Evolutionary conservation across 208 protist species (phyloP), one percentile per base, ranked within the genome.

Genomic region (Trypanosoma theileri): DNA sequence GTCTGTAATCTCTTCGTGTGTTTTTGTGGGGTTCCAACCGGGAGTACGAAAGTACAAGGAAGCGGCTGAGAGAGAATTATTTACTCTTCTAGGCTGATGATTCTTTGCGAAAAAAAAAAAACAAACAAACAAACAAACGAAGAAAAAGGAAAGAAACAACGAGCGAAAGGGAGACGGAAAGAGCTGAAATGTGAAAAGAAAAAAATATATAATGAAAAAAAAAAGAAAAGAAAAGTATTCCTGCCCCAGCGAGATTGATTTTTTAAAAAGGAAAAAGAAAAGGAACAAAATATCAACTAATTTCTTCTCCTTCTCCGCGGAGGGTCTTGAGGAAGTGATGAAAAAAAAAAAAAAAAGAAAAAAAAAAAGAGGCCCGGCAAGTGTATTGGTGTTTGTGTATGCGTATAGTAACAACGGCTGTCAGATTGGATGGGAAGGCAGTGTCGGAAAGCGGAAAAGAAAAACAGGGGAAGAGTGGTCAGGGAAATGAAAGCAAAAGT

Each of bases 341-440:
- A 11, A 42, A 42, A 44, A 44, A 42, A 59, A 59, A 59, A 59
- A 59, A 59, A 41, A 44, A 17, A 44, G 28, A 42, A 59, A 44
- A 13, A 44, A 24, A 8, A 42, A 19, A 44, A 44, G 16, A 48
- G 11, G 10, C 16, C 11, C 10, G 2, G 11, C 16, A 48, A n/a
- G 44, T 17, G 44, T 48, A 59, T 48, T 48, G 10, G 16, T 48
- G 44, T 48, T 48, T 48, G 44, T 48, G 9, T 48, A 17, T 48
- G 44, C 44, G 44, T 48, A 9, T 48, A 9, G 28, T 8, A 35
- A 35, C 28, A 35, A 35, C 6, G 28, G 6, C 28, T 35, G 28
- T 35, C 6, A 35, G 28, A 1, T 48, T 48, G 10, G 44, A n/a
- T 1, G 10, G 44, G 2, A 48, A 48, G 11, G 16, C 44, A 48